Base-by-base conservation (phyloP, 768 basidiomycete species). In the Hypholoma fasciculare region DNA sequence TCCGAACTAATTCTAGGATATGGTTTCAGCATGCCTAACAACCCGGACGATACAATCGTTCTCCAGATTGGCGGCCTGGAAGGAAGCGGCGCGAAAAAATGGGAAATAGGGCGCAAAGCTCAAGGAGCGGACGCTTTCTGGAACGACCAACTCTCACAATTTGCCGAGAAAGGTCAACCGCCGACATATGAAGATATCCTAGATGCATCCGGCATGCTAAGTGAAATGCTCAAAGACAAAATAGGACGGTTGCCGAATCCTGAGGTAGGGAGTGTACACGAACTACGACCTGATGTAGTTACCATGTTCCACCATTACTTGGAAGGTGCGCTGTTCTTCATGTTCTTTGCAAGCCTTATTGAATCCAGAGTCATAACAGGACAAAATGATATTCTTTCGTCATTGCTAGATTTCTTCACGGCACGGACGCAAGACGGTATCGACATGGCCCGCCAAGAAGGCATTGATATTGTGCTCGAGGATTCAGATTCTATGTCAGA, bases 1-100 rank as follows among this genome's bases (percentile, higher is more conserved):
- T 81, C 92, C 26, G 92, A 96, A 71, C 81, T 98, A 44, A 84
- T 98, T 47, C 80, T 98, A 4, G 94, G 92, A 5, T 98, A 97
- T 67, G 96, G 96, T 1, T 98, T 98, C 73, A 84, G 90, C 0
- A 69, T 96, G 3, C 74, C 81, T 1, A 61, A 84, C 27, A 97
- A 97, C 62, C 89, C 89, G 0, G 92, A 94, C 66, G 96, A 97
- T 66, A 91, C 89, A 0, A 89, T 96, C 63, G 78, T 90, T 1
- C 81, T 97, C 36, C 88, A 87, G 60, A 74, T 96, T 40, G 89
- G 89, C 13, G 86, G 89, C 1, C 66, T 69, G 1, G 61, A 74
- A 20, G 74, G 78, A 1, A 71, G 72, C 54, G 30, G 9, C 6
- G 30, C 30, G 30, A 34, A 34, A 34, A 81, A 74, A 64, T 90